These are phyloP conservation scores for Trichoderma koningii DNA, from an alignment of 2,329 filamentous ascomycete genomes.

Conservation along the genomic window DNA sequence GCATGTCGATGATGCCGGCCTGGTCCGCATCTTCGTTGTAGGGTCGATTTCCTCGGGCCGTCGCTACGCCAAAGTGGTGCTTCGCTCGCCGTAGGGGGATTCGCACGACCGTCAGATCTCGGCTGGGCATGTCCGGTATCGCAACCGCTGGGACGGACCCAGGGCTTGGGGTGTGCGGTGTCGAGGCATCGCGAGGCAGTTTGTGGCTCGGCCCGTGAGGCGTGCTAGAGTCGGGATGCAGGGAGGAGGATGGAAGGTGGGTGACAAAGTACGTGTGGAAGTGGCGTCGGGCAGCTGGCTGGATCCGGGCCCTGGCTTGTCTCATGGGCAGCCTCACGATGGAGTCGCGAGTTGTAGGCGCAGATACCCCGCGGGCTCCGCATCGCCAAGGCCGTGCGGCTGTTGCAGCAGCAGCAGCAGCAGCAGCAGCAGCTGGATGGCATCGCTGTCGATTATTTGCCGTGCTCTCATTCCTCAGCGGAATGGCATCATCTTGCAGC, in stretches of 20 bases:
- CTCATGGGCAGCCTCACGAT: constrained; percentile 3
- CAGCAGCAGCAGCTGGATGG: neutral
- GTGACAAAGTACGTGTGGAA: constrained; percentile 99
- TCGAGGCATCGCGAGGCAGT: constrained; percentile 80
- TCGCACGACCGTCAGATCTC: constrained; percentile 89
- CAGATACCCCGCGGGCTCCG: constrained; percentile 23
- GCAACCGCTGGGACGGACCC: constrained; percentile 61
- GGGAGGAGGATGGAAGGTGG: constrained; percentile 87
- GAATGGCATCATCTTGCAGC: neutral
- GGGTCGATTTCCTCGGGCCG: constrained; percentile 76
- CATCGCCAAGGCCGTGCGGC: constrained; percentile 18
- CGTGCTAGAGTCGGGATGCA: constrained; percentile 79
- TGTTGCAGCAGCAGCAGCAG: constrained; percentile 1
- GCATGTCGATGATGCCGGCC: constrained; percentile 89
- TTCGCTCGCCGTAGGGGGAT: constrained; percentile 93
- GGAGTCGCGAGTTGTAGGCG: neutral
- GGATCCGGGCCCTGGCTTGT: neutral
- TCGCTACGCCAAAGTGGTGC: constrained; percentile 86
- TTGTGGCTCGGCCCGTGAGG: constrained; percentile 73
- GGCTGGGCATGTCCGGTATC: constrained; percentile 59
- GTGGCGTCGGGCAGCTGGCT: constrained; percentile 43
- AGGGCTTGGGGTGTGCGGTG: constrained; percentile 65
- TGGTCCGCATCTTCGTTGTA: constrained; percentile 96
- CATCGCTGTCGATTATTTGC: constrained; percentile 3
- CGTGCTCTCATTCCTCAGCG: neutral